These are phyloP conservation scores for Agrocybe praecox DNA, from an alignment of 768 basidiomycete genomes.

Conservation along the genomic window DNA sequence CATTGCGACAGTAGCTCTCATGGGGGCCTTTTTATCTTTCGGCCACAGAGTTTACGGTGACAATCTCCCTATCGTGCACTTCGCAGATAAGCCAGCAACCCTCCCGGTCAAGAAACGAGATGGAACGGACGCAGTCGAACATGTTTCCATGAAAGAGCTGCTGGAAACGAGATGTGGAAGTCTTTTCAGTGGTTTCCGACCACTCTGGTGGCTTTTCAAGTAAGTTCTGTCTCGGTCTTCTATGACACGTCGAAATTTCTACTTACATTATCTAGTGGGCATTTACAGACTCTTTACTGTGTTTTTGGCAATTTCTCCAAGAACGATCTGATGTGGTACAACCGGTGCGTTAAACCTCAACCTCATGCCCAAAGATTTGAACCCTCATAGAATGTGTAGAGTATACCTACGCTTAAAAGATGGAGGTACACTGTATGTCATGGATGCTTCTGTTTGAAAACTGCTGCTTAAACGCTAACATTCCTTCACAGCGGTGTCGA, in stretches of 20 bases:
- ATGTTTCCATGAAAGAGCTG: constrained; percentile 39
- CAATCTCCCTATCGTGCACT: constrained; percentile 35
- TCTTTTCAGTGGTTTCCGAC: constrained; percentile 43
- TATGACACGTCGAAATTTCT: not conserved
- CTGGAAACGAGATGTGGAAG: constrained; percentile 44
- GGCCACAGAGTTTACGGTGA: constrained; percentile 21
- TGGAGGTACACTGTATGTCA: constrained; percentile 65
- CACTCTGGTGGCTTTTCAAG: constrained; percentile 54
- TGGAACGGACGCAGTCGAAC: constrained; percentile 31
- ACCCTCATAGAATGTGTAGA: constrained; percentile 23
- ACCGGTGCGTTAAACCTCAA: constrained; percentile 39
- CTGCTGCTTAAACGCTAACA: constrained; percentile 1
- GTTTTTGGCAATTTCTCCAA: constrained; percentile 64
- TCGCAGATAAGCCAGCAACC: constrained; percentile 37
- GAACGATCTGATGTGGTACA: constrained; percentile 55
- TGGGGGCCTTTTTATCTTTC: constrained; percentile 37
- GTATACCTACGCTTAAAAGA: constrained; percentile 54
- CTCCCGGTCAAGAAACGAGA: constrained; percentile 34
- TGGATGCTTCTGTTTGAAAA: not conserved
- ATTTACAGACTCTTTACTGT: constrained; percentile 64
- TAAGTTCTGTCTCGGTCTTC: constrained; percentile 22
- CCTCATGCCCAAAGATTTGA: not conserved
- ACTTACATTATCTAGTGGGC: constrained; percentile 43
- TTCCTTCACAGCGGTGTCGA: constrained; percentile 57
- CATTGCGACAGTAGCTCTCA: constrained; percentile 31